Evolutionary conservation across 2,329 filamentous ascomycete genomes (phyloP).

Genomic region (Monilinia polystroma): DNA sequence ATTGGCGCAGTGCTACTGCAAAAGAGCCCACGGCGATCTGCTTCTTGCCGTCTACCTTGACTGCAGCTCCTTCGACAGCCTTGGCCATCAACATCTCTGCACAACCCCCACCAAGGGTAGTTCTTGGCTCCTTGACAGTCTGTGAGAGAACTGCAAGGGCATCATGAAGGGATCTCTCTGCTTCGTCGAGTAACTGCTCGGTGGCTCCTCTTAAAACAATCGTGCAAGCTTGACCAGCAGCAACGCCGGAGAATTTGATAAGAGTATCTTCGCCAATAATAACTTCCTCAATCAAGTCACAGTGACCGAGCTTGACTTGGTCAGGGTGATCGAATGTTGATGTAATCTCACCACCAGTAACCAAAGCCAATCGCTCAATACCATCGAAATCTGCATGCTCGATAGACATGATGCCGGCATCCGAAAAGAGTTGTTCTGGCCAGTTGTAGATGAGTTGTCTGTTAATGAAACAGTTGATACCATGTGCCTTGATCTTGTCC

Average conservation of each 20-base stretch:
- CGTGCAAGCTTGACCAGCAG: constrained; percentile 90
- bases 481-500: constrained; percentile 96
- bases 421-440: constrained; percentile 97
- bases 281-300: constrained; percentile 94
- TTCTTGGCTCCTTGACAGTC: constrained; percentile 90
- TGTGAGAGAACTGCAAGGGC: constrained; percentile 94
- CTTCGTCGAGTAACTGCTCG: constrained; percentile 94
- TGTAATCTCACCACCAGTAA: constrained; percentile 95
- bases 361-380: constrained; percentile 89
- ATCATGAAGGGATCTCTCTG: constrained; percentile 93
- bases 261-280: constrained; percentile 98
- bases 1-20: constrained; percentile 81
- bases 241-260: constrained; percentile 96
- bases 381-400: constrained; percentile 99
- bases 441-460: constrained; percentile 99
- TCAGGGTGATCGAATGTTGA: constrained; percentile 98
- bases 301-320: constrained; percentile 91
- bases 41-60: constrained; percentile 95
- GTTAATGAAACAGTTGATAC: constrained; percentile 99
- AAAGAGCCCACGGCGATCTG: constrained; percentile 91
- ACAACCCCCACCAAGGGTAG: constrained; percentile 91
- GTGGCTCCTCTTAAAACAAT: constrained; percentile 95
- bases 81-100: constrained; percentile 99
- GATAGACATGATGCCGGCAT: constrained; percentile 96
- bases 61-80: constrained; percentile 89